Conservation (phyloP, 345 rosid genomes). For the Populus alba region DNA sequence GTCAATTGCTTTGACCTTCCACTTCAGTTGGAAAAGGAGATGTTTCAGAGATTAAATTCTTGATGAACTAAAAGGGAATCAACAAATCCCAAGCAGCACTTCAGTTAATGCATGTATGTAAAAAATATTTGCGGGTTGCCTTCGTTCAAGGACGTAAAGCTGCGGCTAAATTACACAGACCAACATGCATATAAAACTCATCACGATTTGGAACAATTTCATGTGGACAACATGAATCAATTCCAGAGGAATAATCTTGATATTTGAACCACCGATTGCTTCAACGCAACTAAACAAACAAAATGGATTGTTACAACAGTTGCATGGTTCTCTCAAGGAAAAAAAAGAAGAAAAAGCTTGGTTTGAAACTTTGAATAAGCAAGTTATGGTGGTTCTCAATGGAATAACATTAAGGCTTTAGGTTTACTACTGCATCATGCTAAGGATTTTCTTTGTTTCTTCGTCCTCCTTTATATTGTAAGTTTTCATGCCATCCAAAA, state of each 20-base stretch:
- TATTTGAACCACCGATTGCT: background rate
- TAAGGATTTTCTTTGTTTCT: constrained; percentile 41
- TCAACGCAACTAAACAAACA: background rate
- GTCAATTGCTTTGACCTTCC: no score
- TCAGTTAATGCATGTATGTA: background rate
- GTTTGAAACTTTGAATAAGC: background rate
- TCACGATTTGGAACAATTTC: background rate
- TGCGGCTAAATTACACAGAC: background rate
- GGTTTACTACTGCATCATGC: constrained; percentile 8
- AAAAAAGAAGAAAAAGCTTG: background rate
- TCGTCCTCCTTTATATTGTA: constrained; percentile 52
- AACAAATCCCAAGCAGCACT: background rate
- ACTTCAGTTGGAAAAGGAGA: no score
- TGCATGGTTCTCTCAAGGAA: background rate
- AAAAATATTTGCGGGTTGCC: no score
- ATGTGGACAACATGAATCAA: background rate
- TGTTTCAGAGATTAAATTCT: no score
- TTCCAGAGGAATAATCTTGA: background rate
- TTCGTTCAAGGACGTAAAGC: background rate
- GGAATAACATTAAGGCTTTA: background rate
- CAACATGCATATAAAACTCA: background rate
- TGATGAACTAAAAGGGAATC: background rate
- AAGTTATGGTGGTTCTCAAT: background rate
- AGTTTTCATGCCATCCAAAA: constrained; percentile 56
- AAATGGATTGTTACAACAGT: background rate